phyloP scores from a whole-genome alignment of 2,329 filamentous ascomycete species.

The Venturia effusa region DNA sequence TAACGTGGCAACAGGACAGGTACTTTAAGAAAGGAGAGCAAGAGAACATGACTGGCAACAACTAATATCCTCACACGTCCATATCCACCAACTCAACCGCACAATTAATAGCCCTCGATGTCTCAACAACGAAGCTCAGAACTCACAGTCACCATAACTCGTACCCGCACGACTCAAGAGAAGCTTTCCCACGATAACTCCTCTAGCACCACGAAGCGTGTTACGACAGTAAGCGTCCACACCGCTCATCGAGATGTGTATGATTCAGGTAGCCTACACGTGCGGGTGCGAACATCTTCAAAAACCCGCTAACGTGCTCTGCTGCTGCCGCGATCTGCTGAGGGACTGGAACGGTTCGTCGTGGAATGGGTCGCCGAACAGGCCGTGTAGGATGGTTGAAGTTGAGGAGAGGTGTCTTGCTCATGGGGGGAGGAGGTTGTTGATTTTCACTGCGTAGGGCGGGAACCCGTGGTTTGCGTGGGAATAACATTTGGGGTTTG shows the following conservation, averaged over 20 bases:
- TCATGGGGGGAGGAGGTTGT: not conserved
- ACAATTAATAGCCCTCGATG: not conserved
- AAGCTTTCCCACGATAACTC: not conserved
- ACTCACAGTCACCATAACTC: not conserved
- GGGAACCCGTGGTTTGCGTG: no score
- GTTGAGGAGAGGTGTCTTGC: not conserved
- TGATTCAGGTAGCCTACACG: not conserved
- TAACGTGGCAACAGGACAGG: not conserved
- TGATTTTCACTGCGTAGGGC: not conserved
- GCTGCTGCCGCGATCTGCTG: not conserved
- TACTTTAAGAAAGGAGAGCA: not conserved
- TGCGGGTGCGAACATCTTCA: not conserved
- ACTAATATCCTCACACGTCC: not conserved
- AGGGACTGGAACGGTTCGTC: not conserved
- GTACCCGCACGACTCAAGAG: not conserved
- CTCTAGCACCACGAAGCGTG: no score
- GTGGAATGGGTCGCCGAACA: not conserved
- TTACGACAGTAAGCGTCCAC: not conserved
- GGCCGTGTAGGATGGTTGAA: not conserved
- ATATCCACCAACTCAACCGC: not conserved
- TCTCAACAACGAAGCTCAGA: not conserved
- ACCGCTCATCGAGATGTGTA: not conserved
- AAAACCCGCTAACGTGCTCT: not conserved
- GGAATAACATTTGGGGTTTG: no score
- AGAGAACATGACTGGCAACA: not conserved